Conservation (phyloP, 1,139 yeast genomes). For the Magnusiomyces sp. region DNA sequence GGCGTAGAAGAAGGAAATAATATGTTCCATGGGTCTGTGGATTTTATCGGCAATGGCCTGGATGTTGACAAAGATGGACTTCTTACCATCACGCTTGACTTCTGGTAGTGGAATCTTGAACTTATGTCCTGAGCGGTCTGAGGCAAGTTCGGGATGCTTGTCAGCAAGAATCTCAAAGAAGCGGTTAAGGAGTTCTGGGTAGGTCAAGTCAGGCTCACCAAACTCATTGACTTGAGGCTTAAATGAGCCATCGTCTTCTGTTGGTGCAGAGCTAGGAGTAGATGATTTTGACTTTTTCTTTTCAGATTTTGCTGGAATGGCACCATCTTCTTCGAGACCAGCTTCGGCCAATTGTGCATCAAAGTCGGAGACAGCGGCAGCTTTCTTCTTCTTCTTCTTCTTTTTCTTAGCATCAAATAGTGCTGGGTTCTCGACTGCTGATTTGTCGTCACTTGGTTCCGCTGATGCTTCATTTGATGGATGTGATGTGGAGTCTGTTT, state of each 20-base stretch:
- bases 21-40: slow-evolving; percentile 95
- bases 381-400: slow-evolving; percentile 66
- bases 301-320: slow-evolving; percentile 30
- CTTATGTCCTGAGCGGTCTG: slow-evolving; percentile 87
- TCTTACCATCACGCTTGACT: slow-evolving; percentile 97
- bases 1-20: slow-evolving; percentile 92
- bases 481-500: slow-evolving; percentile 39
- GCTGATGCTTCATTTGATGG: slow-evolving; percentile 36
- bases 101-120: slow-evolving; percentile 97
- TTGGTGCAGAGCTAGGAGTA: slow-evolving; percentile 9
- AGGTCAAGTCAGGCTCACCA: slow-evolving; percentile 56
- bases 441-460: slow-evolving; percentile 15
- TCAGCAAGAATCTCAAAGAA: slow-evolving; percentile 79
- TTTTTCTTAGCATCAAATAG: slow-evolving; percentile 73
- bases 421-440: slow-evolving; percentile 42
- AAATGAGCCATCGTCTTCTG: slow-evolving; percentile 10
- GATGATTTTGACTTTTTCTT: slow-evolving; percentile 24
- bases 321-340: slow-evolving; percentile 53
- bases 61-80: slow-evolving; percentile 91
- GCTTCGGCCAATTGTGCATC: slow-evolving; percentile 88
- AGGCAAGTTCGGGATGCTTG: slow-evolving; percentile 96
- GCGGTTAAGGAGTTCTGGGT: slow-evolving; percentile 68
- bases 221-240: slow-evolving; percentile 25
- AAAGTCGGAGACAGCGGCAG: slow-evolving; percentile 61
- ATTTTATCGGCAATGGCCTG: slow-evolving; percentile 90